Evolutionary conservation across 306 rosid genomes (phyloP).

Genomic region (Gillenia trifoliata): DNA sequence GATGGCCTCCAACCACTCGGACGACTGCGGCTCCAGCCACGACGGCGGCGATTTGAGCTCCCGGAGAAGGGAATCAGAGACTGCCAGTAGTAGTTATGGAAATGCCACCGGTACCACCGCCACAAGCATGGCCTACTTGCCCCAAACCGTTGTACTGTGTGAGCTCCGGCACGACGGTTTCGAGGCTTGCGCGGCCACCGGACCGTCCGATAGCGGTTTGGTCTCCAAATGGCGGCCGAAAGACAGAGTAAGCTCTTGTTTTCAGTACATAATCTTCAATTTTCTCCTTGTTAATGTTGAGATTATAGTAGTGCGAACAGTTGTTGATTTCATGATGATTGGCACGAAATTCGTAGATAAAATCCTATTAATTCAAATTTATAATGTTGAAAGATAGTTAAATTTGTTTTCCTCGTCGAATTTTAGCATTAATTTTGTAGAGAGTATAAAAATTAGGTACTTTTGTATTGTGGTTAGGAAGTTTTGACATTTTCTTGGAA

Average conservation of each 20-base stretch:
- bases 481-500: too few relatives aligned
- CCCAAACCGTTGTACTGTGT: slow-evolving; percentile 59
- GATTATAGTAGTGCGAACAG: too few relatives aligned
- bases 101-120: slow-evolving; percentile 45
- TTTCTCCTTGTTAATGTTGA: too few relatives aligned
- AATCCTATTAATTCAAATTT: not conserved
- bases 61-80: slow-evolving; percentile 56
- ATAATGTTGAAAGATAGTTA: not conserved
- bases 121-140: slow-evolving; percentile 79
- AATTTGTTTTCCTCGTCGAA: not conserved
- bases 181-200: slow-evolving; percentile 55
- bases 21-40: slow-evolving; percentile 37
- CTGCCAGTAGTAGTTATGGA: slow-evolving; percentile 46
- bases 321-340: too few relatives aligned
- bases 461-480: not conserved
- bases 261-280: not conserved
- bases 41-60: slow-evolving; percentile 36
- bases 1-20: slow-evolving; percentile 75
- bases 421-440: too few relatives aligned
- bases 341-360: not conserved
- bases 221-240: slow-evolving; percentile 95
- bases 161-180: slow-evolving; percentile 85
- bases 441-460: not conserved
- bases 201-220: slow-evolving; percentile 77
- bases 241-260: slow-evolving; percentile 56